Conservation (phyloP, 2,329 filamentous ascomycete species). For the Neofusicoccum sp. region DNA sequence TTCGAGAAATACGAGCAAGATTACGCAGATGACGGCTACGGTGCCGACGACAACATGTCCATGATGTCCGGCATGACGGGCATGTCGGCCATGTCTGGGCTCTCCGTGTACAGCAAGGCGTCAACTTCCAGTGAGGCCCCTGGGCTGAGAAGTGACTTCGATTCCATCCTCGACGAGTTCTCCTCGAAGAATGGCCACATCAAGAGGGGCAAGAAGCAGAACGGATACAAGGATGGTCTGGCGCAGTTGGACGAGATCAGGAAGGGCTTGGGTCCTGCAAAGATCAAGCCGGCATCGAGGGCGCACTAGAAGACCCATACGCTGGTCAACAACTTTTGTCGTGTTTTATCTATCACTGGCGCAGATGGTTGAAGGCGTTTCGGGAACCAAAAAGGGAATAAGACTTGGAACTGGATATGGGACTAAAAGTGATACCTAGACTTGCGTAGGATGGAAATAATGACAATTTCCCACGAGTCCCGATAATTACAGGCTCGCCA, state of each 20-base stretch:
- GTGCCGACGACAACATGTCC: constrained; percentile 48
- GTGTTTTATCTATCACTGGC: not conserved
- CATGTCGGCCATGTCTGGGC: constrained; percentile 49
- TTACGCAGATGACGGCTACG: constrained; percentile 58
- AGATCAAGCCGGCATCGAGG: not conserved
- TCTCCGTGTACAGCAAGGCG: constrained; percentile 29
- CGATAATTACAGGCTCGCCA: not conserved
- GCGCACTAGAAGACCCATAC: not conserved
- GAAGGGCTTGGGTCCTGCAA: constrained; percentile 71
- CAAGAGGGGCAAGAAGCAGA: constrained; percentile 65
- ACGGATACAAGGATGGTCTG: constrained; percentile 75
- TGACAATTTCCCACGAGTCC: not conserved
- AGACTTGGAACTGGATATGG: not conserved
- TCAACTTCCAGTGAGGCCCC: constrained; percentile 41
- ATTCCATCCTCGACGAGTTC: constrained; percentile 91
- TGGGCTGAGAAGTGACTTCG: constrained; percentile 74
- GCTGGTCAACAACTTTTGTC: not conserved
- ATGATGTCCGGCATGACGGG: constrained; percentile 49
- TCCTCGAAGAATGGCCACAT: constrained; percentile 68
- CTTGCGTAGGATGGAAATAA: not conserved
- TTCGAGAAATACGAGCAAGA: constrained; percentile 88
- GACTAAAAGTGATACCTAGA: constrained; percentile 7
- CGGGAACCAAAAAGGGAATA: not conserved
- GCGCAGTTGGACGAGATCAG: constrained; percentile 90
- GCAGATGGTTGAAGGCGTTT: not conserved